Evolutionary conservation across 192 early-diverging fungal species (phyloP), one percentile per base, ranked within the genome.

Genomic region (Hyaloraphidium curvatum): DNA sequence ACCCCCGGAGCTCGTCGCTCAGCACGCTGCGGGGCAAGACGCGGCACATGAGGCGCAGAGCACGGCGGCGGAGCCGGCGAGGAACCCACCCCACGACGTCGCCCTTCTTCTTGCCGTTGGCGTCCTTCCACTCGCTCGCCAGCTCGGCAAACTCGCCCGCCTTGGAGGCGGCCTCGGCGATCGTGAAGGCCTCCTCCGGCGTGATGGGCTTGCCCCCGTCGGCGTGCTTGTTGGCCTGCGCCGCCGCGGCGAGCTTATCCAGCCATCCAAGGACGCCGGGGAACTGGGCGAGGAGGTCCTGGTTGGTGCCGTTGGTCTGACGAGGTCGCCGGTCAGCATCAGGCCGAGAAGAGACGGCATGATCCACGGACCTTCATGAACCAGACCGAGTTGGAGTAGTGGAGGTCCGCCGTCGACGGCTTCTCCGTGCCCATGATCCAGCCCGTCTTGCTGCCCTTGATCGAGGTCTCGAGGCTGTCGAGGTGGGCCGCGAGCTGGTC

Each of bases 341-440:
- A 37, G n/a, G n/a, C 7, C n/a, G 9, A 37, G 33, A 37, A n/a
- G n/a, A 7, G n/a, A 37, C 33, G 9, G 33, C 33, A 37, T n/a
- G n/a, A 11, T 37, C 33, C 33, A 37, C n/a, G n/a, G 9, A 37
- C n/a, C 9, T 7, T n/a, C 7, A 25, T 25, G 19, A 48, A 48
- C 7, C 43, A 25, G 25, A 48, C 25, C 7, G 43, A 25, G 23
- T 14, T 48, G 17, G 17, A 48, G 43, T 25, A 48, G 14, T 48
- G 43, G 7, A 48, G 17, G 19, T 48, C 43, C 43, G 43, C 43
- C 43, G 25, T 9, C 7, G 14, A 25, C 7, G 25, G 17, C 17
- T 48, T 48, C 19, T 48, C 43, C 17, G 43, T 48, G 19, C 43
- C 23, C 43, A 48, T 22, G 5, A 48, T 25, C 43, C 43, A 48